Evolutionary conservation across 2,329 filamentous ascomycete species (phyloP), one percentile per base, ranked within the genome.

Genomic region (Lachnellula arida): DNA sequence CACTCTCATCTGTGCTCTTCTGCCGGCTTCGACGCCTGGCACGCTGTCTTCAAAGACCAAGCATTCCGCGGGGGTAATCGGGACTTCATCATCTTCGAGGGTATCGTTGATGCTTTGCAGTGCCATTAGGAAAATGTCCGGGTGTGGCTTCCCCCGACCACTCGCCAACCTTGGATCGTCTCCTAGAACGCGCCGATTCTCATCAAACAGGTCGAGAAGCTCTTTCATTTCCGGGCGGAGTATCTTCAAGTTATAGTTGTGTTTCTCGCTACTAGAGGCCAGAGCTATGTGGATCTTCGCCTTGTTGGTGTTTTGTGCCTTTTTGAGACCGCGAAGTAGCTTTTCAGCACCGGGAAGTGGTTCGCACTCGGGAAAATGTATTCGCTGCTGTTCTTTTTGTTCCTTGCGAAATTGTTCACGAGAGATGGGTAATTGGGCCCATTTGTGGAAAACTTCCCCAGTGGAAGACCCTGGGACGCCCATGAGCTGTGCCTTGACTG

Each of bases 11-110:
- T 93, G 93, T 0, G 94, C 94, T 62, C 94, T 83, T 52, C 94
- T 79, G 4, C 91, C 94, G 2, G 91, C 85, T 74, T 97, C 94
- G 2, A 97, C 91, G 3, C 94, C 94, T 0, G 91, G 90, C 2
- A 97, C 91, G 43, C 87, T 90, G 72, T 99, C 94, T 74, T 99
- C 93, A 66, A 99, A 97, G 0, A 97, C 94, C 15, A 99, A 78
- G 69, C 93, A 97, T 73, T 97, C 93, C 63, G 88, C 88, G 0
- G 91, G 91, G 52, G 70, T 78, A 60, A 99, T 86, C 57, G 81
- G 75, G 61, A 79, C 75, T 50, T 87, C 85, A 42, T 82, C 84
- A 3, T 78, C 74, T 0, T 77, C 75, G 6, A 95, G 76, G 14
- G 84, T 83, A 46, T 82, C 81, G 73, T 97, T 97, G 71, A 97